Base-by-base conservation (phyloP, 768 basidiomycete species). In the Suillus paluster region DNA sequence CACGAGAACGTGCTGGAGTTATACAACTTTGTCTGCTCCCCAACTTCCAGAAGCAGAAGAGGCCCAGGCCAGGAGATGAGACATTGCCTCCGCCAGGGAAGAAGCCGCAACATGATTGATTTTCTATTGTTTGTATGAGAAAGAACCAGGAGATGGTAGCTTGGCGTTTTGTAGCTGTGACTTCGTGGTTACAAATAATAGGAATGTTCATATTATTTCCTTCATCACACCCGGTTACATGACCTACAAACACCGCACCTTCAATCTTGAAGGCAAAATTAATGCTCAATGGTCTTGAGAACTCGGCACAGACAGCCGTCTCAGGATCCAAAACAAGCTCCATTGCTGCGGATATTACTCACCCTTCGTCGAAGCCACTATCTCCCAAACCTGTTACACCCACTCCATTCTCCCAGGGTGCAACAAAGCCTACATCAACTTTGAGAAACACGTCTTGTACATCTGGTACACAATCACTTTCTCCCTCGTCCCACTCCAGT, bases 211-310 rank as follows among this genome's bases (percentile, higher is more conserved):
- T 46, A 46, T 12, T 46, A 23, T 12, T 23, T n/a, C n/a, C 59
- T 82, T 93, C 71, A 81, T 91, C 71, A 78, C 84, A 0, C 92
- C 92, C 0, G 91, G 92, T 0, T 94, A 94, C 76, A 73, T 89
- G 69, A 86, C 90, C 42, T 94, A 91, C 81, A 91, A 89, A 73
- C 80, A 82, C 42, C 81, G 81, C 58, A 82, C 84, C 7, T 92
- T 92, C 82, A 92, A 93, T 72, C 83, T 93, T 60, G 89, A 92
- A 70, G 91, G 89, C 46, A 93, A 93, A 75, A 73, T 92, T 75
- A 93, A 91, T 73, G 74, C 81, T 10, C 88, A 92, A 71, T 93
- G 91, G 92, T 88, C 86, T 58, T 79, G 85, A 45, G 70, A 75
- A 46, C 80, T 93, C 21, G 87, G 86, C 12, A 72, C 85, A 30